These are phyloP conservation scores for Fusarium pseudocircinatum DNA, from an alignment of 2,329 filamentous ascomycete species.

Conservation along the genomic window DNA sequence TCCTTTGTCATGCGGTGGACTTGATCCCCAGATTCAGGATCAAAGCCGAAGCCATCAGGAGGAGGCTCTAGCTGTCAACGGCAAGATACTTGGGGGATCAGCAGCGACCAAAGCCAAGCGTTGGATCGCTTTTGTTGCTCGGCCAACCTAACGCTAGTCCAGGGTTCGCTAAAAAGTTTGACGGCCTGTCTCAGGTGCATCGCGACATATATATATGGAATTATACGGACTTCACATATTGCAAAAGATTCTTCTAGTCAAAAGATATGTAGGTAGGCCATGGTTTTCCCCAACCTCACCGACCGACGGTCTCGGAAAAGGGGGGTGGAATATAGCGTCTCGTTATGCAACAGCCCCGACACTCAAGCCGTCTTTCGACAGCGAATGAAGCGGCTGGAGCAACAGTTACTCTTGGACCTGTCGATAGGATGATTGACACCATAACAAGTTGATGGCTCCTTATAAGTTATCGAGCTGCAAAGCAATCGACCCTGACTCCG, in stretches of 20 bases:
- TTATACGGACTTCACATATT: background rate
- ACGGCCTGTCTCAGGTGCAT: background rate
- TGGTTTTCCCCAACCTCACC: conserved; percentile 93
- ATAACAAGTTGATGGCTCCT: conserved; percentile 79
- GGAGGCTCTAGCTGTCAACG: background rate
- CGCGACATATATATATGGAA: background rate
- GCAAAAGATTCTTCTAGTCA: background rate
- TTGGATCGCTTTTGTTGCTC: background rate
- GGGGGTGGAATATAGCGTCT: conserved; percentile 89
- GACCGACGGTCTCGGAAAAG: conserved; percentile 90
- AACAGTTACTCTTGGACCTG: conserved; percentile 87
- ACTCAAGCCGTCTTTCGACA: conserved; percentile 68
- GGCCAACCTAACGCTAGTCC: background rate
- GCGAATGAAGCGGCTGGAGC: conserved; percentile 73
- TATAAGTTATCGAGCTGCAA: conserved; percentile 82
- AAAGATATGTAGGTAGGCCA: conserved; percentile 72
- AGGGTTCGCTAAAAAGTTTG: background rate
- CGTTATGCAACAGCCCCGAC: conserved; percentile 65
- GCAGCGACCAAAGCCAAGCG: background rate
- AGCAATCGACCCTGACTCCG: conserved; percentile 76
- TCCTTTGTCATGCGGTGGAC: conserved; percentile 1
- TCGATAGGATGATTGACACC: conserved; percentile 93
- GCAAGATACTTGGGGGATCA: background rate
- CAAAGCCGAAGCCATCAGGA: background rate
- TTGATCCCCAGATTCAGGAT: conserved; percentile 9